Evolutionary conservation across 257 asterid species (phyloP).

Genomic region (Handroanthus guayacan): DNA sequence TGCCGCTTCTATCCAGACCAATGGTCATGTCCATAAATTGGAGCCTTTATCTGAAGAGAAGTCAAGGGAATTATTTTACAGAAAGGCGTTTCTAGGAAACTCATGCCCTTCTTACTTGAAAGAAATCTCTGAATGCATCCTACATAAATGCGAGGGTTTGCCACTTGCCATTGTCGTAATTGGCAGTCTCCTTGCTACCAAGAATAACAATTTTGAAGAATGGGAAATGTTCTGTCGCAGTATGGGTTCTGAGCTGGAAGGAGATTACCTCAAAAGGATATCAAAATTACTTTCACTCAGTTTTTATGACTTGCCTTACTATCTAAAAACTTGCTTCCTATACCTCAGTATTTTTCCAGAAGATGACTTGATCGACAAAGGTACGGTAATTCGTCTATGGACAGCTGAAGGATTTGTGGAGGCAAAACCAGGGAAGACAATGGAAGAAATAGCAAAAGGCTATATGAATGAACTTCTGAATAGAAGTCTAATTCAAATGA

Average conservation of each 20-base stretch:
- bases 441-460: constrained; percentile 38
- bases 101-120: background rate
- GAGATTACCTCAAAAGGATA: constrained; percentile 7
- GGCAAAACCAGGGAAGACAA: background rate
- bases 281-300: background rate
- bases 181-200: constrained; percentile 5
- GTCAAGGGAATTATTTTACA: constrained; percentile 6
- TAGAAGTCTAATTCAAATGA: constrained; percentile 42
- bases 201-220: background rate
- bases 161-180: constrained; percentile 16
- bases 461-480: constrained; percentile 38
- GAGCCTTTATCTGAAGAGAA: constrained; percentile 16
- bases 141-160: background rate
- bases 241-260: constrained; percentile 37
- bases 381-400: constrained; percentile 34
- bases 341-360: constrained; percentile 27
- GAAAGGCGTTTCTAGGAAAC: constrained; percentile 36
- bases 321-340: background rate
- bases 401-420: constrained; percentile 8
- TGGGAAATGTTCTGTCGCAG: constrained; percentile 33
- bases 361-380: background rate
- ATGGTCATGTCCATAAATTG: constrained; percentile 27
- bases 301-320: background rate
- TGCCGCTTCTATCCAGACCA: constrained; percentile 1
- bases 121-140: background rate